phyloP scores from a whole-genome alignment of 75 land plant genomes.

The Pinus albicaulis region DNA sequence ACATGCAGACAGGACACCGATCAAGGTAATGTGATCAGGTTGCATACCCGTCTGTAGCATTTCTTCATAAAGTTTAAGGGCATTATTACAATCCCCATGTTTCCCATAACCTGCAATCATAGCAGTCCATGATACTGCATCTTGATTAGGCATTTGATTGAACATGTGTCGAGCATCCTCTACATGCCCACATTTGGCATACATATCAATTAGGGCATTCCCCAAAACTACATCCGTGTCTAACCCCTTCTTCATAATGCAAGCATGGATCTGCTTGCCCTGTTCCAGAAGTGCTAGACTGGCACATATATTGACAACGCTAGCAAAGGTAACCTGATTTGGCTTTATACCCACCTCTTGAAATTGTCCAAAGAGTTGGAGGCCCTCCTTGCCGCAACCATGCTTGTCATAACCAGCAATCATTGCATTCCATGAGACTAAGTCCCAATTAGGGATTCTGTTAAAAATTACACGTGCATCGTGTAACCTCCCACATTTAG shows the following conservation, averaged over 20 bases:
- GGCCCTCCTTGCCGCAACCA: constrained; percentile 8
- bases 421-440: constrained; percentile 25
- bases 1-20: constrained; percentile 8
- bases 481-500: constrained; percentile 20
- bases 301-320: constrained; percentile 35
- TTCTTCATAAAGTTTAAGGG: constrained; percentile 12
- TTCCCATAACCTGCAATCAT: constrained; percentile 14
- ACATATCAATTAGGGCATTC: constrained; percentile 53
- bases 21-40: constrained; percentile 12
- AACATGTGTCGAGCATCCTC: constrained; percentile 37
- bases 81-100: constrained; percentile 1
- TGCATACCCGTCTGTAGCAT: constrained; percentile 5
- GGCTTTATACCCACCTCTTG: constrained; percentile 22
- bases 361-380: constrained; percentile 12
- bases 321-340: constrained; percentile 31
- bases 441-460: neutral
- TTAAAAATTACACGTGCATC: constrained; percentile 14
- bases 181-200: constrained; percentile 61
- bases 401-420: constrained; percentile 24
- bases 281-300: constrained; percentile 21
- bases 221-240: constrained; percentile 24
- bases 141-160: constrained; percentile 18
- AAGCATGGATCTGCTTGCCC: constrained; percentile 36
- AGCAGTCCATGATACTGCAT: constrained; percentile 38
- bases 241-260: constrained; percentile 23